Base-by-base conservation (phyloP, 768 basidiomycete species). In the Hemileccinum rubropunctum region DNA sequence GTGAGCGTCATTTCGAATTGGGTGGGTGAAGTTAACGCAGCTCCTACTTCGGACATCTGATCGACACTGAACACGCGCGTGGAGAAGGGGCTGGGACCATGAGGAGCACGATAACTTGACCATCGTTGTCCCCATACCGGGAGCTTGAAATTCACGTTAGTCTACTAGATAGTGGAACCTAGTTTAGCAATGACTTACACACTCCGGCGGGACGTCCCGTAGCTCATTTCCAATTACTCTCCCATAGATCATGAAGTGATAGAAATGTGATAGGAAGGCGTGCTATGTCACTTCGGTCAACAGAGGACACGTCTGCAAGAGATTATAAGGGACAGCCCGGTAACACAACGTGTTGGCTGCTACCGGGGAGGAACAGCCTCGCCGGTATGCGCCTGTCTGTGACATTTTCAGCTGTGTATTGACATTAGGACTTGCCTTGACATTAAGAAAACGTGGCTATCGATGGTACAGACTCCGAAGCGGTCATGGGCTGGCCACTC, bases 121-220 rank as follows among this genome's bases (percentile, higher is more conserved):
- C 65, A 67, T 28, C 65, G 60, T 46, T 65, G 63, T 50, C 67
- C 67, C 67, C 67, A 69, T 48, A 67, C 50, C 14, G 65, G 60
- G 28, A 69, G 52, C 65, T 67, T 58, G 44, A 23, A 41, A 34
- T 30, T 14, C 30, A 32, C 30, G 47, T 62, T 37, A 64, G 51
- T 40, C 38, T 39, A 34, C 23, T 26, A 26, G n/a, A n/a, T n/a
- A n/a, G 41, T 12, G 18, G 17, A 48, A 32, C 27, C 15, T 15
- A 10, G 17, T 28, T 45, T 17, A 47, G 42, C 34, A 40, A 46
- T 6, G 41, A 56, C 68, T 62, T 41, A 64, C 66, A 47, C 49
- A 58, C 45, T 58, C 64, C 11, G 54, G 66, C 0, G 68, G 68
- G 42, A 68, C 45, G 38, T 58, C 59, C 40, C 68, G 57, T 26